Evolutionary conservation across 1,139 yeast species (phyloP).

Genomic region (Debaryomyces subglobosus): DNA sequence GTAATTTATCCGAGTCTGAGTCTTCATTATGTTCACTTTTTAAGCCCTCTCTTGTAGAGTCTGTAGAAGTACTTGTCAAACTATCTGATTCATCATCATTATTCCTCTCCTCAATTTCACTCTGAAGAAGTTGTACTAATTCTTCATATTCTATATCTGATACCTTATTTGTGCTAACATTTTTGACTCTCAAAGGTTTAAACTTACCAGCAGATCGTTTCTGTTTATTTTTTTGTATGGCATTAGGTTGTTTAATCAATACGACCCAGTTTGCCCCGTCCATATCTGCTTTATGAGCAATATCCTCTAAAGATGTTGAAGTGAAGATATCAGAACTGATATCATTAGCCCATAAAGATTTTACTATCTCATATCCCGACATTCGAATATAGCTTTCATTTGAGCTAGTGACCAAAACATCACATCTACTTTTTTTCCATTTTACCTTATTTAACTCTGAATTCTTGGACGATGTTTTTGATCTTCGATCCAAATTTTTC

Average conservation of each 20-base stretch:
- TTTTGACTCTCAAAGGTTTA: constrained; percentile 75
- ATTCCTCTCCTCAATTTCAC: constrained; percentile 42
- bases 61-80: constrained; percentile 4
- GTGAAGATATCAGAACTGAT: constrained; percentile 72
- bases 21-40: constrained; percentile 6
- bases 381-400: constrained; percentile 55
- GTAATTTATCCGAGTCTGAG: constrained; percentile 8
- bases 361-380: constrained; percentile 64
- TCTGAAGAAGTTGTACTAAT: constrained; percentile 49
- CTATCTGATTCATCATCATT: constrained; percentile 24
- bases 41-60: constrained; percentile 9
- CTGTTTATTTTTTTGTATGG: constrained; percentile 32
- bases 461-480: constrained; percentile 28
- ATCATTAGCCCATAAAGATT: constrained; percentile 67
- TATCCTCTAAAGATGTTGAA: constrained; percentile 64
- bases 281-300: constrained; percentile 59
- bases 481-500: constrained; percentile 33
- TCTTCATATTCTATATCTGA: constrained; percentile 73
- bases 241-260: constrained; percentile 60
- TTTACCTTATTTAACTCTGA: constrained; percentile 27
- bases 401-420: constrained; percentile 75
- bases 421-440: constrained; percentile 60
- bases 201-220: constrained; percentile 41
- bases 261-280: constrained; percentile 81
- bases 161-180: constrained; percentile 61